phyloP scores from a whole-genome alignment of 108 stramenopile species.

The Ochromonas danica region DNA sequence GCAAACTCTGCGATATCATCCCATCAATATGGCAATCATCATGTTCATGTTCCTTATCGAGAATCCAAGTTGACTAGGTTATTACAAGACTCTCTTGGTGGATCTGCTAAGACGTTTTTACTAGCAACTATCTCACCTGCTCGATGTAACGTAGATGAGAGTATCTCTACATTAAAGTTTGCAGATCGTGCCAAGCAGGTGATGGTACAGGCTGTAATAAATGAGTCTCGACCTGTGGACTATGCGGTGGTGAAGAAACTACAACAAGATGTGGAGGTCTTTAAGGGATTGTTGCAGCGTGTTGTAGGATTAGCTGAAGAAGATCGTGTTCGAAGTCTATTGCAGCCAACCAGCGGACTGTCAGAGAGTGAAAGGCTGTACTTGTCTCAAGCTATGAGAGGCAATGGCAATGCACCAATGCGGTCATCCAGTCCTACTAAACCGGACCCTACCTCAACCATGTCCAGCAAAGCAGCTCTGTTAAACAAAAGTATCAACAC shows the following conservation, averaged over 20 bases:
- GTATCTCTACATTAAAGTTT: constrained; percentile 83
- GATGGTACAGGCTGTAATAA: constrained; percentile 43
- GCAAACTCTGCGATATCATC: constrained; percentile 53
- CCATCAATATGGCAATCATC: constrained; percentile 64
- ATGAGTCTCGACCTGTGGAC: constrained; percentile 56
- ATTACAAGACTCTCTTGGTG: constrained; percentile 85
- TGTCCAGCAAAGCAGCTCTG: too few relatives aligned
- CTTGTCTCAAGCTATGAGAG: background rate
- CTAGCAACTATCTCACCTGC: constrained; percentile 87
- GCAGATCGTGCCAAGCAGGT: constrained; percentile 71
- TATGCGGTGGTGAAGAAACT: constrained; percentile 46
- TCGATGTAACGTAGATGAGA: constrained; percentile 75
- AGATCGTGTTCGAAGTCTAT: background rate
- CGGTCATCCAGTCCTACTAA: background rate
- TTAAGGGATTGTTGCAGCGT: constrained; percentile 37
- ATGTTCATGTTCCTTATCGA: constrained; percentile 62
- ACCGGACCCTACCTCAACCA: too few relatives aligned
- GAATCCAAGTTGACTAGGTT: constrained; percentile 90
- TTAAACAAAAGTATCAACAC: background rate
- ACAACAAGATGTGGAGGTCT: constrained; percentile 43
- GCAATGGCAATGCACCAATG: background rate
- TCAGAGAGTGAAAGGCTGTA: too few relatives aligned
- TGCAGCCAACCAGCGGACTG: background rate
- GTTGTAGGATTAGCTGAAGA: background rate
- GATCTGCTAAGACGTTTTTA: constrained; percentile 81